Conservation (phyloP, 306 rosid genomes). For the Glycine soja region DNA sequence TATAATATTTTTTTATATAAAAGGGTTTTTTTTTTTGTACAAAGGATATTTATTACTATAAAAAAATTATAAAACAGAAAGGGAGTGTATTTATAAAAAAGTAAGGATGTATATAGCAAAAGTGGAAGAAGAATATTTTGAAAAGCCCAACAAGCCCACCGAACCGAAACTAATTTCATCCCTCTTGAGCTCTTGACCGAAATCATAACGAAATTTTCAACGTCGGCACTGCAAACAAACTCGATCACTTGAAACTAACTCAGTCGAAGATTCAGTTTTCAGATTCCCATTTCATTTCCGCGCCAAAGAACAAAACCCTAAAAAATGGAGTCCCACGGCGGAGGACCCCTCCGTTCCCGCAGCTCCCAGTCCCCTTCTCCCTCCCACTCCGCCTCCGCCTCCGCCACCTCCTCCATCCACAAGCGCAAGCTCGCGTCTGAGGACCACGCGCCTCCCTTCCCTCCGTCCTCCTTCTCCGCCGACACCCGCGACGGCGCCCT, state of each 20-base stretch:
- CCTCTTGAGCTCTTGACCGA: background rate
- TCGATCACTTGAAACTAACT: background rate
- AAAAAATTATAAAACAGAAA: too few relatives aligned
- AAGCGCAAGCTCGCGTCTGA: slow-evolving; percentile 84
- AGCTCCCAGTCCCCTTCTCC: slow-evolving; percentile 95
- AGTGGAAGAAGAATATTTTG: too few relatives aligned
- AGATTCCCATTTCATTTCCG: too few relatives aligned
- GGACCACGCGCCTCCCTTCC: slow-evolving; percentile 90
- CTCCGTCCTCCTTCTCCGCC: slow-evolving; percentile 91
- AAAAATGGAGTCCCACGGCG: slow-evolving; percentile 84
- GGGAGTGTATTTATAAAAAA: too few relatives aligned
- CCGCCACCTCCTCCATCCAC: slow-evolving; percentile 92
- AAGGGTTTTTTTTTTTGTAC: too few relatives aligned
- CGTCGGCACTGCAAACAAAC: background rate
- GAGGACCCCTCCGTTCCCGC: slow-evolving; percentile 84
- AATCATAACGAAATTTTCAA: background rate
- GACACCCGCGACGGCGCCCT: slow-evolving; percentile 93
- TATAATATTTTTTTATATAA: too few relatives aligned
- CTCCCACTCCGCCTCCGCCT: slow-evolving; percentile 92
- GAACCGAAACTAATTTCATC: too few relatives aligned
- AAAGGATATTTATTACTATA: too few relatives aligned
- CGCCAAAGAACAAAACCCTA: slow-evolving; percentile 37
- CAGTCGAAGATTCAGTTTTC: too few relatives aligned
- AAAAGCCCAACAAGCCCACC: too few relatives aligned
- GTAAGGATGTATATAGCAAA: too few relatives aligned